A percentile compares a stretch with the other conserved stretches of the same genome.
Conservation (phyloP, 1,284 basidiomycete species). For the Megacollybia platyphylla region DNA sequence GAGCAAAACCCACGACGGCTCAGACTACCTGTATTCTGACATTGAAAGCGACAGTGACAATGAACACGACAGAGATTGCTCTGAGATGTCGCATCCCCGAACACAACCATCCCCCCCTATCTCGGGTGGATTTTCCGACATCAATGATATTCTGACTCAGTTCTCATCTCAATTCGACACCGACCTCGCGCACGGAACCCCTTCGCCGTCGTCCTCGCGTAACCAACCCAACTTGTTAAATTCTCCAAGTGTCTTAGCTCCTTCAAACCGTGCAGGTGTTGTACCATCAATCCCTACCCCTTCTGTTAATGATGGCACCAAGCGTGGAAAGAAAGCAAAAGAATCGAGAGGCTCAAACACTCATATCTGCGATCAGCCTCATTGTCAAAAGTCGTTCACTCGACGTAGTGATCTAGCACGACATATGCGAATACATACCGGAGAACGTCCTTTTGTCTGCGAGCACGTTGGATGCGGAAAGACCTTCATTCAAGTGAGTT, state of each 20-base stretch:
- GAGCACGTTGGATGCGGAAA: constrained; percentile 63
- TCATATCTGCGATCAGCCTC: constrained; percentile 21
- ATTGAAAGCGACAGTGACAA: constrained; percentile 14
- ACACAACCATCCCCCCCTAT: too few relatives aligned
- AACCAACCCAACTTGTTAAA: constrained; percentile 9
- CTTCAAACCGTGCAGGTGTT: constrained; percentile 17
- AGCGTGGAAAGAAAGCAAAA: constrained; percentile 25
- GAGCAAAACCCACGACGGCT: constrained; percentile 31
- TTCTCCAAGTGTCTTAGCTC: constrained; percentile 17
- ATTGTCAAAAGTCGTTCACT: constrained; percentile 65
- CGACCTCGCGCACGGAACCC: constrained; percentile 14
- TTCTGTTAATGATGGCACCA: constrained; percentile 14
- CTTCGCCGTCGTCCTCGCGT: constrained; percentile 13
- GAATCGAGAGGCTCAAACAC: not conserved
- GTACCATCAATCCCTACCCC: constrained; percentile 38
- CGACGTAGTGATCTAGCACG: constrained; percentile 65
- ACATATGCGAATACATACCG: constrained; percentile 82
- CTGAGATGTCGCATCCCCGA: too few relatives aligned
- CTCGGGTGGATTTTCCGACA: constrained; percentile 24
- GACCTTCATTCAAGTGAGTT: constrained; percentile 70
- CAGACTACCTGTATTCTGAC: constrained; percentile 45
- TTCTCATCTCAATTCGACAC: constrained; percentile 54
- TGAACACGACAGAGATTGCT: constrained; percentile 4
- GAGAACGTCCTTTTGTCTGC: constrained; percentile 75
- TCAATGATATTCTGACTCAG: constrained; percentile 63